Percentiles rank a stretch among this genome's conserved stretches.
These are phyloP conservation scores for Phlebiopsis flavidoalba DNA, from an alignment of 768 basidiomycete genomes.

Conservation along the genomic window DNA sequence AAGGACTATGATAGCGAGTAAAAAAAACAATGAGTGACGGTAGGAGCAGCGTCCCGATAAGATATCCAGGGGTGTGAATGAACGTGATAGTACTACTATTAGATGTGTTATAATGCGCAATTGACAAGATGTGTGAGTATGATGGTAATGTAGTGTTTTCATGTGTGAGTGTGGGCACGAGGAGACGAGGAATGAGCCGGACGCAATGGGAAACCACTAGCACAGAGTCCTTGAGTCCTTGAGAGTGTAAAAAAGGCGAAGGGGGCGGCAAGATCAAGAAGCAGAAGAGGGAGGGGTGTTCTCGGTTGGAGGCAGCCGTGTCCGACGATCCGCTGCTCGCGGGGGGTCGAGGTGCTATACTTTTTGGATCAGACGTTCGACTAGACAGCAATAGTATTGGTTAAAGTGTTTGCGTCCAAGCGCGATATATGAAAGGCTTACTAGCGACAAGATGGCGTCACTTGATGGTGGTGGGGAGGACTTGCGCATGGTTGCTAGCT, in stretches of 20 bases:
- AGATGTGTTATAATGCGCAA: slow-evolving; percentile 2
- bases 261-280: not conserved
- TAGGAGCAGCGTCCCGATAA: not conserved
- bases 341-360: slow-evolving; percentile 17
- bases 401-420: not conserved
- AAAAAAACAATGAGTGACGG: not conserved
- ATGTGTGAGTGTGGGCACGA: not conserved
- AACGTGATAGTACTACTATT: not conserved
- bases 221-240: not conserved
- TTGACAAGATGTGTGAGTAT: slow-evolving; percentile 1
- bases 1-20: not conserved
- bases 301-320: slow-evolving; percentile 1
- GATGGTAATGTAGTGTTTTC: slow-evolving; percentile 9
- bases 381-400: slow-evolving; percentile 28
- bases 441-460: slow-evolving; percentile 79
- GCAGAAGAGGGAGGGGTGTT: not conserved
- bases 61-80: slow-evolving; percentile 3
- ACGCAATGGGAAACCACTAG: too few species aligned
- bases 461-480: slow-evolving; percentile 74
- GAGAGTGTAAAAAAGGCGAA: not conserved
- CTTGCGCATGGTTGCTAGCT: slow-evolving; percentile 65
- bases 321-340: not conserved
- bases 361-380: slow-evolving; percentile 68
- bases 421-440: slow-evolving; percentile 33
- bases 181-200: not conserved